Percentiles rank a stretch among this genome's conserved stretches.
Evolutionary conservation across 2,329 filamentous ascomycete species (phyloP).

Genomic region (Aspergillus novoparasiticus): DNA sequence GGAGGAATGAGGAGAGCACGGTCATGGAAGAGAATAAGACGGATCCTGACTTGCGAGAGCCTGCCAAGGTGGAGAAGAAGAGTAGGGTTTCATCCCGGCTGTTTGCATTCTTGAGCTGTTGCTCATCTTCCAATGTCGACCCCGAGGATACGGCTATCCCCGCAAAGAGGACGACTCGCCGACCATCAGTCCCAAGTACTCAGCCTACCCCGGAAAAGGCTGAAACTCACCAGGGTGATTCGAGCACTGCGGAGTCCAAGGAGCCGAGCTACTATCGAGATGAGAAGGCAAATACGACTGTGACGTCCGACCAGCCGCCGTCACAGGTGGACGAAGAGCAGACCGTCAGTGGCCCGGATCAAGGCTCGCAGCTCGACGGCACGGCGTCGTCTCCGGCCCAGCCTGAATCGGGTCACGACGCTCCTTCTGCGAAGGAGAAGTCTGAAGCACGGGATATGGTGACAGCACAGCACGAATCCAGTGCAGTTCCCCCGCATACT

Average conservation of each 20-base stretch:
- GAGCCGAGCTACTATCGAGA: constrained; percentile 38
- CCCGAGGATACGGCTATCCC: constrained; percentile 46
- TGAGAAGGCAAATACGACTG: constrained; percentile 40
- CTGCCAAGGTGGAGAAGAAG: constrained; percentile 43
- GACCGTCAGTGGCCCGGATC: constrained; percentile 37
- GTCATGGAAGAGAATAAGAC: constrained; percentile 37
- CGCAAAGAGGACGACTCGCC: constrained; percentile 49
- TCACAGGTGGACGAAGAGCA: constrained; percentile 31
- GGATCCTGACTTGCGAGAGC: constrained; percentile 33
- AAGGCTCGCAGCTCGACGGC: constrained; percentile 43
- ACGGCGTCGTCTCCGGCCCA: constrained; percentile 20
- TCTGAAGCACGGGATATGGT: constrained; percentile 16
- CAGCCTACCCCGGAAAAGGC: constrained; percentile 44
- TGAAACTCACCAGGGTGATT: constrained; percentile 41
- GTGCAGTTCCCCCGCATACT: constrained; percentile 17
- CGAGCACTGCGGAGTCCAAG: constrained; percentile 43
- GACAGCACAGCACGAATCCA: constrained; percentile 6
- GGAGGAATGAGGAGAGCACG: constrained; percentile 36
- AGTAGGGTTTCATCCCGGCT: constrained; percentile 43
- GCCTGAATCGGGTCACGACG: constrained; percentile 16
- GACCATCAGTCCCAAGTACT: constrained; percentile 38
- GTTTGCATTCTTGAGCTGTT: constrained; percentile 53
- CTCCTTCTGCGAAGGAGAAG: constrained; percentile 12
- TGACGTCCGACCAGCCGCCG: constrained; percentile 31
- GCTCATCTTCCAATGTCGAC: constrained; percentile 50